A percentile compares a stretch with the other conserved stretches of the same genome.
These are phyloP conservation scores for Xylaria castorea DNA, from an alignment of 495 filamentous ascomycete genomes.

Conservation along the genomic window DNA sequence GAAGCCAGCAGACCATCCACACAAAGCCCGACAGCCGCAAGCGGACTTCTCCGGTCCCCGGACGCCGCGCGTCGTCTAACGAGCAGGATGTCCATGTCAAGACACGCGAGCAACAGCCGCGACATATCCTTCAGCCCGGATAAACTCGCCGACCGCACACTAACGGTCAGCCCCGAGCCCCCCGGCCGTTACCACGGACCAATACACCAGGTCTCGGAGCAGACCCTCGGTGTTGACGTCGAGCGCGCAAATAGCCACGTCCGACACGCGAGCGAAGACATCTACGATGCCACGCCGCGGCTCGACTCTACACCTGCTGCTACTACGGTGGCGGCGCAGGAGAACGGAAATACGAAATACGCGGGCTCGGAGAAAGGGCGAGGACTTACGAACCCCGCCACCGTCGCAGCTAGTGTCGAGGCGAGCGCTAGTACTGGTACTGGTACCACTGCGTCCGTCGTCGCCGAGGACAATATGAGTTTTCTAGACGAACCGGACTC, in stretches of 20 bases:
- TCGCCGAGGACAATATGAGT: conserved; percentile 23
- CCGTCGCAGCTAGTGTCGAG: background rate
- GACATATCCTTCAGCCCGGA: conserved; percentile 38
- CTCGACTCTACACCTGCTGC: conserved; percentile 6
- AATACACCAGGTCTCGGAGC: conserved; percentile 39
- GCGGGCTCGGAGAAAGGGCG: conserved; percentile 33
- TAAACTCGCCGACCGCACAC: conserved; percentile 38
- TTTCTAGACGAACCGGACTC: conserved; percentile 35
- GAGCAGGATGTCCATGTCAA: conserved; percentile 32
- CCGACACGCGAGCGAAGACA: conserved; percentile 44
- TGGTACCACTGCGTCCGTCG: background rate
- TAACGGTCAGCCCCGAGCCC: conserved; percentile 46
- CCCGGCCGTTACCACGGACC: conserved; percentile 20
- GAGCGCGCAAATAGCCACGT: conserved; percentile 33
- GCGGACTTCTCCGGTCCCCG: conserved; percentile 17
- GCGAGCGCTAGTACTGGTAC: background rate
- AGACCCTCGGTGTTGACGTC: conserved; percentile 33
- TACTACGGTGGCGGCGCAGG: background rate
- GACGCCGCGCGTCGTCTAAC: conserved; percentile 32
- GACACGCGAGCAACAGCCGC: conserved; percentile 8
- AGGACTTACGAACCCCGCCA: conserved; percentile 1
- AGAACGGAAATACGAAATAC: conserved; percentile 38
- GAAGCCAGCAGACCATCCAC: background rate
- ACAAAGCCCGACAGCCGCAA: background rate
- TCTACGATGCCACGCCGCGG: conserved; percentile 55